Evolutionary conservation across 164 flowering plant genomes (phyloP), one percentile per base, ranked within the genome.

Genomic region (Kalanchoe fedtschenkoi): DNA sequence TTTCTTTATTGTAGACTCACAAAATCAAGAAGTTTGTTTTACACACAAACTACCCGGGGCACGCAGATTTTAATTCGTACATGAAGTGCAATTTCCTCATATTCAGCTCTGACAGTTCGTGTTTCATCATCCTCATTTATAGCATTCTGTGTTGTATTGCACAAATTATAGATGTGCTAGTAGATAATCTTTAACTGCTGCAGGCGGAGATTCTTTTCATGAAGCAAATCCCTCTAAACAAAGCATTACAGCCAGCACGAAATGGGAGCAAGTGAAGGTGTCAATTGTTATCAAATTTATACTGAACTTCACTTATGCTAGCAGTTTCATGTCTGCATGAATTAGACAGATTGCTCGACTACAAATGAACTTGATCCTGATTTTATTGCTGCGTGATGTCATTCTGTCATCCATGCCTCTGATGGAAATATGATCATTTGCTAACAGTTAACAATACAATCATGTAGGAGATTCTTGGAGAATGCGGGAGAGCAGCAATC

Each of bases 191-290:
- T 56, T 32, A 33, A 55, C 38, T 14, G 44, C 58, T 58, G 65
- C 75, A 86, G 92, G 64, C 74, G 84, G 60, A 42, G 91, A 72
- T 29, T 70, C 78, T 33, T 78, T 73, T 57, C 75, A 64, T 59
- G 96, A 86, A 63, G 80, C 58, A 60, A 78, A 72, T 67, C 66
- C 74, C 61, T 35, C 75, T 32, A 82, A 85, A 71, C 64, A 81
- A 34, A 70, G 67, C 68, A 93, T 93, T 63, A 83, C 90, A n/a
- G 84, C 98, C 16, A 80, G 81, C 78, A 88, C 97, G 19, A 90
- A 93, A 62, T 93, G 97, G 97, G 98, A 88, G 39, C 91, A 88
- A 74, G 97, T 93, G 62, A 93, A 93, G 97, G 98, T 92, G 69
- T 67, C 34, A 42, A 24, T 30, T 47, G 14, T 2, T 38, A 9